Percentiles rank a stretch among this genome's conserved stretches.
Conservation (phyloP, 495 filamentous ascomycete species). For the Trichoderma virens region DNA sequence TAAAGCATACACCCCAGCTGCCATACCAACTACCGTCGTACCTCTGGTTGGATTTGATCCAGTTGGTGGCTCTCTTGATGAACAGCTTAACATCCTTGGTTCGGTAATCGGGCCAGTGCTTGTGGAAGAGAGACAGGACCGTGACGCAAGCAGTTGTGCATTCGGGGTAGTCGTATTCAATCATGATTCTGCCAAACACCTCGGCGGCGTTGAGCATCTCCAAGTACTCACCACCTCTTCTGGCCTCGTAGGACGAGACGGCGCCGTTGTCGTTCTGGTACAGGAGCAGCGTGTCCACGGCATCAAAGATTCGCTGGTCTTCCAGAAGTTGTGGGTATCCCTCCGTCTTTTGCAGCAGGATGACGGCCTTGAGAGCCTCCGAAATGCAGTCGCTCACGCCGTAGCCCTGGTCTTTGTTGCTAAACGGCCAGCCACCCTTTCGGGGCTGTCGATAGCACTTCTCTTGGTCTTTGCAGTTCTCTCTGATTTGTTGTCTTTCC, state of each 20-base stretch:
- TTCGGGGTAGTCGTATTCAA: slow-evolving; percentile 95
- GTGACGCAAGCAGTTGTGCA: slow-evolving; percentile 96
- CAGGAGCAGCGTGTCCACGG: slow-evolving; percentile 81
- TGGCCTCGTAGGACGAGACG: slow-evolving; percentile 83
- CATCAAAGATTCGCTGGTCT: slow-evolving; percentile 68
- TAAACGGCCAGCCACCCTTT: slow-evolving; percentile 94
- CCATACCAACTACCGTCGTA: slow-evolving; percentile 91
- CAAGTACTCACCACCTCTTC: slow-evolving; percentile 64
- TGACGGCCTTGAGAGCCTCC: slow-evolving; percentile 79
- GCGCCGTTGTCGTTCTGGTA: slow-evolving; percentile 88
- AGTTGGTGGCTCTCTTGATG: slow-evolving; percentile 61
- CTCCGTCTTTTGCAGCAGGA: slow-evolving; percentile 74
- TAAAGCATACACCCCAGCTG: slow-evolving; percentile 96
- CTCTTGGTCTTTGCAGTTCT: slow-evolving; percentile 69
- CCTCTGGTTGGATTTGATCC: slow-evolving; percentile 75
- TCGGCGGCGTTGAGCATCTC: slow-evolving; percentile 91
- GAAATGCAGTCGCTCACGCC: slow-evolving; percentile 91
- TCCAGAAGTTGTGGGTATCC: slow-evolving; percentile 70
- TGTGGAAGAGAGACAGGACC: slow-evolving; percentile 71
- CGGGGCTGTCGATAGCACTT: slow-evolving; percentile 85
- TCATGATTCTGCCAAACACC: slow-evolving; percentile 95
- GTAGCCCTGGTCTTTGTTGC: slow-evolving; percentile 85
- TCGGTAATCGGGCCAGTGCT: slow-evolving; percentile 74
- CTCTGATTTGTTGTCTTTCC: slow-evolving; percentile 84
- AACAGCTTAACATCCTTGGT: slow-evolving; percentile 64